phyloP scores from a whole-genome alignment of 805 yeast species.

The Blastobotrys muscicola region DNA sequence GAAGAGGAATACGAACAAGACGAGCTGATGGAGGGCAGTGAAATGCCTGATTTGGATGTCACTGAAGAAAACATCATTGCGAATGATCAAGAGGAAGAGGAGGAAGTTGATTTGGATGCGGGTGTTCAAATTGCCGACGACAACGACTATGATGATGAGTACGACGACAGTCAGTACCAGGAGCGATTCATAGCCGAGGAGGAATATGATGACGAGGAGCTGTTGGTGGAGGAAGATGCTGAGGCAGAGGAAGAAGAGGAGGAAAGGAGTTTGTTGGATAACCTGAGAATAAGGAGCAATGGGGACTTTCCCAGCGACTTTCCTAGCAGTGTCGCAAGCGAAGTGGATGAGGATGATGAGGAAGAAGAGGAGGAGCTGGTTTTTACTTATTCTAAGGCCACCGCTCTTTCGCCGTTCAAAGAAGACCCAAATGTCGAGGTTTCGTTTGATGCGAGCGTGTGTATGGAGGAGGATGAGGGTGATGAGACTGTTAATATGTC shows the following conservation, averaged over 20 bases:
- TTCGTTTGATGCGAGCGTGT: no score
- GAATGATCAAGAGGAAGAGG: slow-evolving; percentile 6
- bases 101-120: slow-evolving; percentile 15
- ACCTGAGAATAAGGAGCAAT: background rate
- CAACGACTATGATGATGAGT: slow-evolving; percentile 14
- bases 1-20: slow-evolving; percentile 20
- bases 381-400: no score
- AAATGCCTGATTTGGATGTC: background rate
- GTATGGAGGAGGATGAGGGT: background rate
- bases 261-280: background rate
- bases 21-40: slow-evolving; percentile 9
- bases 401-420: no score
- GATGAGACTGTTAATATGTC: slow-evolving; percentile 1
- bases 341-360: background rate
- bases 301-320: background rate
- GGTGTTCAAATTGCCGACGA: slow-evolving; percentile 15
- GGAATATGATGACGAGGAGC: slow-evolving; percentile 8
- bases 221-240: background rate
- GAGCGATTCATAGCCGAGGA: slow-evolving; percentile 18
- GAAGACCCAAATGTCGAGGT: no score
- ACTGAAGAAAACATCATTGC: slow-evolving; percentile 1
- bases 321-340: background rate
- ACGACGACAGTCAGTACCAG: slow-evolving; percentile 15
- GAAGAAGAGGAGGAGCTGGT: slow-evolving; percentile 1
- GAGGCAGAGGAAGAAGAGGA: background rate